Evolutionary conservation across 169 alveolate genomes (phyloP), one percentile per base, ranked within the genome.

Genomic region (Plasmodium falciparum): DNA sequence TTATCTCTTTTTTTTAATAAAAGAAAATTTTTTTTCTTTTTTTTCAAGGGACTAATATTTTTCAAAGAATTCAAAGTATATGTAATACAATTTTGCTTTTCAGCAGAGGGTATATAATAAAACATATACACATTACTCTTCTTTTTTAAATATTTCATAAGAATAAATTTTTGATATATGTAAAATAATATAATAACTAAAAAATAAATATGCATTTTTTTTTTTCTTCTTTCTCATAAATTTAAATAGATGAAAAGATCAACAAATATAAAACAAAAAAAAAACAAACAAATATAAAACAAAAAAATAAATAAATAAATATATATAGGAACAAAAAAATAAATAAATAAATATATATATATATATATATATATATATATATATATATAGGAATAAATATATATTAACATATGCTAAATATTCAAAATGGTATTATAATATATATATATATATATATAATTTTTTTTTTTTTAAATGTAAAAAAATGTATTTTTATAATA

Each of bases 11-110:
- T 58, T 50, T 85, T 85, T 26, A 73, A 11, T 20, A 85, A 63
- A 33, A 85, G 70, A 50, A 70, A 85, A 33, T 69, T 67, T 9
- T 85, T 70, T 85, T 63, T 75, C 63, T 61, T 85, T 26, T 85
- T 85, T 63, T 70, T 76, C 58, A 85, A 5, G 11, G 39, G n/a
- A 7, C 69, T 85, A 2, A 70, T 20, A 17, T 85, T 63, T 71
- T 58, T 70, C 1, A 70, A 11, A 39, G 45, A 59, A 65, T 43
- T 49, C 0, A 13, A 33, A 33, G 43, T 33, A 45, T 61, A 29
- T 33, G 22, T 70, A 11, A 24, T 45, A 1, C 70, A 47, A 15
- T 71, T 85, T 45, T 71, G 91, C 15, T 85, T 85, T 39, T 85
- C 91, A 12, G 59, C 52, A 13, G 86, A 85, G 15, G 91, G 61